Base-by-base conservation (phyloP, 1,284 basidiomycete species). In the Stereum hirsutum region DNA sequence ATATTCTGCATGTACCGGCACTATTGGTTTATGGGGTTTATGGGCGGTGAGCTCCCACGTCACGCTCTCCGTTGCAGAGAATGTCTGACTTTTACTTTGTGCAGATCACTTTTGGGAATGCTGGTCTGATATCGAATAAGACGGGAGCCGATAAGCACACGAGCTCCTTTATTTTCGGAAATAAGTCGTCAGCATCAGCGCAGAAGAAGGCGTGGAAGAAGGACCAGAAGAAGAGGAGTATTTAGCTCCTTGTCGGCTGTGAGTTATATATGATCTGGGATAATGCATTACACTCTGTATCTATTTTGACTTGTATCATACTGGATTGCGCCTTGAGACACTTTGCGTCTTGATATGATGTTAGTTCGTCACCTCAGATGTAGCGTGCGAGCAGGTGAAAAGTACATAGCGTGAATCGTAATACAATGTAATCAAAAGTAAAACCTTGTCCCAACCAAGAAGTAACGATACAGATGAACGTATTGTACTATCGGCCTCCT, bases 81-180 rank as follows among this genome's bases (percentile, higher is more conserved):
- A 17, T 35, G 17, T 39, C 32, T 24, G 17, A 32, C 38, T 42
- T 41, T 19, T 5, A 3, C 11, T n/a, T n/a, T n/a, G n/a, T n/a
- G 26, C 27, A 88, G 85, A 68, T 80, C 35, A 55, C 80, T 41
- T 89, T 89, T 52, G 71, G 72, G 25, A 69, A 70, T 10, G 66
- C 80, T 12, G 66, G 69, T 11, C 57, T 63, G 35, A 60, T 73
- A 34, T 87, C 83, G 17, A 75, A 72, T 56, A 83, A 75, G 54
- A 89, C 84, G 2, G 85, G 84, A 6, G 80, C 84, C 21, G 83
- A 89, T 63, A 88, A 88, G 55, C 78, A 75, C 46, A 89, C 85
- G 4, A 87, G 84, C 14, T 55, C 75, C 2, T 87, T 89, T 58
- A 63, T 88, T 15, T 89, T 89, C 55, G 75, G 81, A 1, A 89